Conservation (phyloP, 2,329 filamentous ascomycete species). For the Fusarium sublunatum region DNA sequence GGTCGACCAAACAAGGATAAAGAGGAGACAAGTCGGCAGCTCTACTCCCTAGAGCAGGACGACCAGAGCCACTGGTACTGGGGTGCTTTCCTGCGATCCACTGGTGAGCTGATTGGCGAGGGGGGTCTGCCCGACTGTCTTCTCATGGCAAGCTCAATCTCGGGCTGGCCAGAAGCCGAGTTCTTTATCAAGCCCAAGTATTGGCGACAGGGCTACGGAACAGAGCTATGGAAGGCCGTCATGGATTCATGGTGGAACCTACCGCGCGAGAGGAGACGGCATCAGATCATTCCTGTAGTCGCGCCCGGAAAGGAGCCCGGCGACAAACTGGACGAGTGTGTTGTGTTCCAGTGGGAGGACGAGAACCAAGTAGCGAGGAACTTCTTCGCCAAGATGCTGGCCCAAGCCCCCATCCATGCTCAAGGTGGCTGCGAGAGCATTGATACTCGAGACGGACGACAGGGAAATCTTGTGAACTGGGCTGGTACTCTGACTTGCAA, state of each 20-base stretch:
- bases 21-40: slow-evolving; percentile 21
- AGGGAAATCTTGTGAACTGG: slow-evolving; percentile 21
- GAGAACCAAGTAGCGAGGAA: slow-evolving; percentile 18
- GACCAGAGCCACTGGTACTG: slow-evolving; percentile 33
- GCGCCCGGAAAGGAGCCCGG: slow-evolving; percentile 21
- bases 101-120: slow-evolving; percentile 32
- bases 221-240: slow-evolving; percentile 22
- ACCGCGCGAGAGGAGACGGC: slow-evolving; percentile 26
- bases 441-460: slow-evolving; percentile 23
- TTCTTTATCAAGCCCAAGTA: slow-evolving; percentile 31
- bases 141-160: slow-evolving; percentile 22
- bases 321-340: slow-evolving; percentile 24
- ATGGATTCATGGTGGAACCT: slow-evolving; percentile 37
- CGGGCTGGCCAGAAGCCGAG: slow-evolving; percentile 37
- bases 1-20: slow-evolving; percentile 30
- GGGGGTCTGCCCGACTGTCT: slow-evolving; percentile 29
- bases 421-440: slow-evolving; percentile 33
- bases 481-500: slow-evolving; percentile 17
- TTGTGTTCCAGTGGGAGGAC: slow-evolving; percentile 31
- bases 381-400: slow-evolving; percentile 32
- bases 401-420: slow-evolving; percentile 19
- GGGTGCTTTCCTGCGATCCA: slow-evolving; percentile 33
- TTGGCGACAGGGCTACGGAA: slow-evolving; percentile 34
- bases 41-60: slow-evolving; percentile 16
- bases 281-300: slow-evolving; percentile 18